Evolutionary conservation across 2,329 filamentous ascomycete species (phyloP), one percentile per base, ranked within the genome.

Genomic region (Plectosphaerella cucumerina): DNA sequence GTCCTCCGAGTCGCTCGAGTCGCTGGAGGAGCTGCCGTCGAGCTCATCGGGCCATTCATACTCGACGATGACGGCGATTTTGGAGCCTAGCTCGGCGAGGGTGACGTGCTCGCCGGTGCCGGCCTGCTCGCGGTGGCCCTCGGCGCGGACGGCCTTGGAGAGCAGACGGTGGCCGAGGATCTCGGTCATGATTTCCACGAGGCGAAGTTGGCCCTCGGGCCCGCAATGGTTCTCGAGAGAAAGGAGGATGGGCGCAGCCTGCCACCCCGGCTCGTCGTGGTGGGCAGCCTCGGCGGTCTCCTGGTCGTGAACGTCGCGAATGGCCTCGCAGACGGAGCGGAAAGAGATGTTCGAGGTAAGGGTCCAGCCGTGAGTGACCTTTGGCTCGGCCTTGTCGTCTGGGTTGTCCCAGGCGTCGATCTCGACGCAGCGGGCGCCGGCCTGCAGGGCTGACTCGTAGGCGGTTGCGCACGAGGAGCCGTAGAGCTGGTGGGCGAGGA

Each of bases 331-430:
- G 0, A 87, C 84, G 3, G 71, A 56, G 31, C 85, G 81, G 60
- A 88, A 87, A 0, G 79, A 71, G 21, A 87, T 81, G 58, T 86
- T 70, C 9, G 83, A 86, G 4, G 86, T 83, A 2, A 87, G 70
- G 0, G 85, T 87, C 63, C 82, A 87, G 1, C 85, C 85, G 60
- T 88, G 85, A 0, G 85, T 88, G 48, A 87, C 84, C 61, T 86
- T 87, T 4, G 84, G 85, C 62, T 87, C 85, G 10, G 82, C 74
- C 37, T 67, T 68, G 58, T 86, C 65, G 9, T 82, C 77, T 35
- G 77, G 71, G 45, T 85, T 75, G 59, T 89, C 84, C 86, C 85
- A 89, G 2, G 82, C 86, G 60, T 89, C 85, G 49, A 89, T 89
- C 66, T 89, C 86, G 35, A 89, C 84, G 58, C 86, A 89, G 6